Percentiles rank a stretch among this genome's conserved stretches.
phyloP scores from a whole-genome alignment of 1,139 yeast genomes.

The Scheffersomyces segobiensis region DNA sequence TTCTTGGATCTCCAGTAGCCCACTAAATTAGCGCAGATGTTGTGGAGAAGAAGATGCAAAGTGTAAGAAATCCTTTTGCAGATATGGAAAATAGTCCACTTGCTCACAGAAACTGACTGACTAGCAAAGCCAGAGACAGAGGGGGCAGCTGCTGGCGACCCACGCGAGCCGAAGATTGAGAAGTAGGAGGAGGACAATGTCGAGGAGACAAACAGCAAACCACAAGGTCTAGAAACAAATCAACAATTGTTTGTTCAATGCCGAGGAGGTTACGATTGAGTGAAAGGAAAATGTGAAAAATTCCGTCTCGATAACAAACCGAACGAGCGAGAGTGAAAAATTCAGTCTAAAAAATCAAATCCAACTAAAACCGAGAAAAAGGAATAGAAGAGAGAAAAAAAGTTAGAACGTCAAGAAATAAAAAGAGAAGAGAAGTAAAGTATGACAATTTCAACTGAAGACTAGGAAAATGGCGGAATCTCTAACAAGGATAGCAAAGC shows the following conservation, averaged over 20 bases:
- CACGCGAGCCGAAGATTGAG: background rate
- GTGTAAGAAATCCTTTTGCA: background rate
- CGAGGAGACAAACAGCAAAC: background rate
- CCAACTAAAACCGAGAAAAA: background rate
- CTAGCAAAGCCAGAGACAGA: background rate
- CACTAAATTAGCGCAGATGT: background rate
- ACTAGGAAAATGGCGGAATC: too few relatives aligned
- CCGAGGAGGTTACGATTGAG: background rate
- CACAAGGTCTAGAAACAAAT: background rate
- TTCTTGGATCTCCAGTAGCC: background rate
- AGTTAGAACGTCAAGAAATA: too few relatives aligned
- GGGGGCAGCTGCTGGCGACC: background rate
- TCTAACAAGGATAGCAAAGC: too few relatives aligned
- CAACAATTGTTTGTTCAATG: background rate
- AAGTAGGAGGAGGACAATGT: background rate
- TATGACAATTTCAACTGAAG: too few relatives aligned
- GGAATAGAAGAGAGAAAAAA: background rate
- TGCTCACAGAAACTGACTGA: background rate
- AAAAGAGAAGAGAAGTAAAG: too few relatives aligned
- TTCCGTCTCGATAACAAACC: background rate
- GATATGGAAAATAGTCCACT: background rate
- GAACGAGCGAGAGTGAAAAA: background rate
- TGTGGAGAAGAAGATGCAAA: background rate
- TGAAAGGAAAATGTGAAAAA: background rate
- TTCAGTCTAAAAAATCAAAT: background rate